Percentiles rank a stretch among this genome's conserved stretches.
These are phyloP conservation scores for Dendrobium officinale DNA, from an alignment of 106 monocot species.

Conservation along the genomic window DNA sequence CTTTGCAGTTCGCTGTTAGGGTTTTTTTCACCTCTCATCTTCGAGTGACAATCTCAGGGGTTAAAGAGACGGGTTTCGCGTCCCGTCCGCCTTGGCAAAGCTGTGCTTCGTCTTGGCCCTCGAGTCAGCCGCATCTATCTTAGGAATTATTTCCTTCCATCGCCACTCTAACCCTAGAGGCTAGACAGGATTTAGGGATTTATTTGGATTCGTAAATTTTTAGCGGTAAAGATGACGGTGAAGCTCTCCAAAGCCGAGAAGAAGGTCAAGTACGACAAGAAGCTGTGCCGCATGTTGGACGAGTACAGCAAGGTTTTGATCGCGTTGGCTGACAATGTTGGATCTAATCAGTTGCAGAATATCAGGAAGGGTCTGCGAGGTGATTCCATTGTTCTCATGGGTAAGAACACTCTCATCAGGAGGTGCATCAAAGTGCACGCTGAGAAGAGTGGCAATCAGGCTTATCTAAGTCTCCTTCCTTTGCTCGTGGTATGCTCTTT, in stretches of 20 bases:
- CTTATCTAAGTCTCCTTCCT: conserved; percentile 51
- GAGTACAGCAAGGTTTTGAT: conserved; percentile 74
- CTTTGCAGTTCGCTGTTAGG: neutral
- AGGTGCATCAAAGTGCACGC: conserved; percentile 72
- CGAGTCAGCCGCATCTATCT: neutral
- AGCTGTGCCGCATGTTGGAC: conserved; percentile 64
- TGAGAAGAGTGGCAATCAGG: conserved; percentile 58
- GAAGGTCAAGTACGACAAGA: conserved; percentile 78
- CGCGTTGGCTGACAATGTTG: conserved; percentile 79
- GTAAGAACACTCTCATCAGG: conserved; percentile 91
- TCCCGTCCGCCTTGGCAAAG: conserved; percentile 38
- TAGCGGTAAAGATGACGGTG: conserved; percentile 46
- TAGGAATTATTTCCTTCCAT: neutral
- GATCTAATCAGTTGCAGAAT: conserved; percentile 77
- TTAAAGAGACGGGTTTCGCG: conserved; percentile 37
- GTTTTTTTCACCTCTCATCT: neutral
- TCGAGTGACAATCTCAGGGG: neutral
- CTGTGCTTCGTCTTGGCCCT: conserved; percentile 33
- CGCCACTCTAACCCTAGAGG: neutral
- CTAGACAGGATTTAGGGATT: neutral
- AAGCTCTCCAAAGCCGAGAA: conserved; percentile 79
- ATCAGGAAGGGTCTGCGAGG: conserved; percentile 56
- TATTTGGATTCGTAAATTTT: neutral
- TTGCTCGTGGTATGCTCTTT: conserved; percentile 44
- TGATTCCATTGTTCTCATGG: conserved; percentile 75